Percentiles rank a stretch among this genome's conserved stretches.
phyloP scores from a whole-genome alignment of 2,329 filamentous ascomycete genomes.

The Dactylonectria macrodidyma region DNA sequence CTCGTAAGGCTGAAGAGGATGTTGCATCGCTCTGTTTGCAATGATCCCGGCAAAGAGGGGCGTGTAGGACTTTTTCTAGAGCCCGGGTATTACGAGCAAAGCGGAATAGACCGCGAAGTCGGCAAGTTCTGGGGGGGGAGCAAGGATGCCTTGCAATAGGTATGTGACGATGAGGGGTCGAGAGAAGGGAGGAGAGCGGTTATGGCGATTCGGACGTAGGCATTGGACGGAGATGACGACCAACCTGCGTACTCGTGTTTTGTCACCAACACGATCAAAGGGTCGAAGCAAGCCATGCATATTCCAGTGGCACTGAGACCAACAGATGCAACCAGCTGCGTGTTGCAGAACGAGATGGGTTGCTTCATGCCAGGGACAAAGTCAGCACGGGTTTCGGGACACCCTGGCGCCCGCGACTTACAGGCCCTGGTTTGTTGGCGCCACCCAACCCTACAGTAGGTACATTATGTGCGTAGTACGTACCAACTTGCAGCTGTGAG shows the following conservation, averaged over 20 bases:
- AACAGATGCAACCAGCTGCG: constrained; percentile 8
- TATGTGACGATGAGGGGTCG: constrained; percentile 4
- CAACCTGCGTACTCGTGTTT: not conserved
- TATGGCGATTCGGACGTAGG: not conserved
- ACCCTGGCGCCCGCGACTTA: not conserved
- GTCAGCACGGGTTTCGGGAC: not conserved
- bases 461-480: too few relatives aligned
- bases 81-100: constrained; percentile 7
- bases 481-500: not conserved
- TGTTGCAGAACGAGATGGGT: constrained; percentile 5
- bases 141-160: constrained; percentile 16
- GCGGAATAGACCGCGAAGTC: constrained; percentile 24
- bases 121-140: not conserved
- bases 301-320: constrained; percentile 8
- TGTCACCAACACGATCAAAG: not conserved
- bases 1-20: constrained; percentile 49
- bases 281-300: not conserved
- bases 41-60: constrained; percentile 7
- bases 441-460: not conserved
- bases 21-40: constrained; percentile 27
- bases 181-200: not conserved
- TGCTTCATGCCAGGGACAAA: constrained; percentile 27
- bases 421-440: not conserved
- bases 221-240: not conserved
- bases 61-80: constrained; percentile 29